Evolutionary conservation across 78 protist genomes (phyloP), one percentile per base, ranked within the genome.

Genomic region (Andalucia godoyi): DNA sequence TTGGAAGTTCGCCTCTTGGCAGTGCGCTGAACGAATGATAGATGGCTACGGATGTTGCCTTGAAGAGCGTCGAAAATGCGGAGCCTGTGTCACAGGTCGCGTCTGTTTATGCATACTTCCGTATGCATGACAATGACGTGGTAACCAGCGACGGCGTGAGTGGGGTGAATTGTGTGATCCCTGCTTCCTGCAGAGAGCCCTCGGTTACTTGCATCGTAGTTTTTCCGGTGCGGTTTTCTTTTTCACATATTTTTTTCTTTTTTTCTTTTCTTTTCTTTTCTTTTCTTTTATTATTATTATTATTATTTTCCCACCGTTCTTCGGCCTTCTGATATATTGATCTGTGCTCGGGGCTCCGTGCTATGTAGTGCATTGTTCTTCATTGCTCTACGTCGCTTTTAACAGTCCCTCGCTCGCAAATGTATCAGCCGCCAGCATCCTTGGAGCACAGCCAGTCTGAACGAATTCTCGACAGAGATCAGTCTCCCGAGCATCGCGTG

Each of bases 51-150:
- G 37, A 6, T 23, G 8, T 5, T 27, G 25, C 17, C 37, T 29
- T 6, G 51, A 40, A 42, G 51, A 63, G 39, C 57, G 57, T 34
- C 54, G 69, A 63, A 7, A 27, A 63, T 38, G 54, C 69, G 18
- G 29, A 7, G 46, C 40, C 15, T 21, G 43, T 49, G 18, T 17
- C 33, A 17, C 25, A 7, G 30, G 72, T 7, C 6, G 46, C 25
- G 50, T 25, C 15, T 49, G 10, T 15, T 49, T 13, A 17, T 15
- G 38, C 27, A 38, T n/a, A 45, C 12, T 65, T 21, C 60, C 13
- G 17, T 15, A 18, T 30, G 15, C 13, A 13, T 49, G 60, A 10
- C 25, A 27, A 12, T 49, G 9, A n/a, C 15, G 63, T 13, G 17
- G 10, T 13, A 10, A 10, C 13, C 15, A 18, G 12, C 21, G 36